These are phyloP conservation scores for Tarenaya hassleriana DNA, from an alignment of 345 rosid species.

Conservation along the genomic window DNA sequence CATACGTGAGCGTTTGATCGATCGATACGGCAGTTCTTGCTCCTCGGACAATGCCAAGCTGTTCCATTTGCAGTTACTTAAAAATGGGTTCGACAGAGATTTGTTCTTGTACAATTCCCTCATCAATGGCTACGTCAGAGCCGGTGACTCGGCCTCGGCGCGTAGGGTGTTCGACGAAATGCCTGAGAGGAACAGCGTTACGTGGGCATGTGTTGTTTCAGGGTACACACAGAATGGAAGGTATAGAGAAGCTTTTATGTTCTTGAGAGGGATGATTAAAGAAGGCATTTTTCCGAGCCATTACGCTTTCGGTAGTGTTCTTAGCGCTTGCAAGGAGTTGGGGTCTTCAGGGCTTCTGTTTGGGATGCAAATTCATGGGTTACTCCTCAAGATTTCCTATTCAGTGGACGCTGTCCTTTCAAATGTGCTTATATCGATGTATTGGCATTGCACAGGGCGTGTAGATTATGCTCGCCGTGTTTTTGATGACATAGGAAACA, in stretches of 20 bases:
- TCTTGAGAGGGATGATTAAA: conserved; percentile 49
- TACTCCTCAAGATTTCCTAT: conserved; percentile 46
- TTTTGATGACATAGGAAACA: conserved; percentile 56
- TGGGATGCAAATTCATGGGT: conserved; percentile 74
- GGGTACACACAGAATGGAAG: conserved; percentile 54
- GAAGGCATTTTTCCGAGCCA: conserved; percentile 46
- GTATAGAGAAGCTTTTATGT: conserved; percentile 41
- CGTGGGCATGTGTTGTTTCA: conserved; percentile 81
- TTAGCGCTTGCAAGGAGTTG: conserved; percentile 64
- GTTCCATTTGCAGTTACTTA: conserved; percentile 43
- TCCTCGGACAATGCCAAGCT: conserved; percentile 22
- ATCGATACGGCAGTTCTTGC: too few relatives aligned
- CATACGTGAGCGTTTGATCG: too few relatives aligned
- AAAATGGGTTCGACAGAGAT: conserved; percentile 44
- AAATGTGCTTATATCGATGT: conserved; percentile 73
- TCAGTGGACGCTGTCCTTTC: conserved; percentile 48
- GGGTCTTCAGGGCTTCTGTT: conserved; percentile 37
- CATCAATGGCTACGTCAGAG: conserved; percentile 41
- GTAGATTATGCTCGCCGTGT: conserved; percentile 39
- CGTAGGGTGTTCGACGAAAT: conserved; percentile 67
- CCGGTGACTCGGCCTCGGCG: conserved; percentile 44
- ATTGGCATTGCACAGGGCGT: conserved; percentile 46
- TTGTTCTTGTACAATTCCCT: conserved; percentile 63
- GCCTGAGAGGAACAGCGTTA: conserved; percentile 56
- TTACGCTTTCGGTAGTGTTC: conserved; percentile 61